Percentiles rank a stretch among this genome's conserved stretches.
phyloP scores from a whole-genome alignment of 352 stramenopile genomes.

The Discostella stelligera region DNA sequence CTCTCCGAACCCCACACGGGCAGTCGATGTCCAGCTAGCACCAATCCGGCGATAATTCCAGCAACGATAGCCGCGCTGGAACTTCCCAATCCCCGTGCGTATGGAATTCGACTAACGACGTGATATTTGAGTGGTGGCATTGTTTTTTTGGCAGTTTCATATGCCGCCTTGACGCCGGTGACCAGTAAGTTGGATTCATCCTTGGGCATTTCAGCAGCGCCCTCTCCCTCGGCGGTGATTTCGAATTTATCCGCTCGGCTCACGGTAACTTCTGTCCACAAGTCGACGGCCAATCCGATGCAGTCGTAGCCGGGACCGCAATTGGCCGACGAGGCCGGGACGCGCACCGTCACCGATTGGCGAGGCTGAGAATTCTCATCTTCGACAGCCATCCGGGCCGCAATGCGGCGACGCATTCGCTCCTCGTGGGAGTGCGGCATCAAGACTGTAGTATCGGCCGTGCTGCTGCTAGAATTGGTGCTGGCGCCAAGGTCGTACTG shows the following conservation, averaged over 20 bases:
- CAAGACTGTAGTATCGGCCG: slow-evolving; percentile 43
- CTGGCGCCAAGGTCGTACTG: slow-evolving; percentile 17
- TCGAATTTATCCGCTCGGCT: slow-evolving; percentile 88
- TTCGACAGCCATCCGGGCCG: slow-evolving; percentile 72
- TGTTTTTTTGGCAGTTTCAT: slow-evolving; percentile 91
- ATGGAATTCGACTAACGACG: slow-evolving; percentile 97
- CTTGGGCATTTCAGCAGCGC: slow-evolving; percentile 88
- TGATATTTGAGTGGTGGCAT: slow-evolving; percentile 94
- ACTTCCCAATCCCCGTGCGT: slow-evolving; percentile 93
- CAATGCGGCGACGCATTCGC: slow-evolving; percentile 76
- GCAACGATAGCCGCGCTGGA: slow-evolving; percentile 98
- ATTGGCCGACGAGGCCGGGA: slow-evolving; percentile 97
- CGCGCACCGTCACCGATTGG: slow-evolving; percentile 92
- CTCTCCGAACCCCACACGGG: slow-evolving; percentile 88
- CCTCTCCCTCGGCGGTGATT: slow-evolving; percentile 96
- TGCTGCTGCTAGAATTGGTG: slow-evolving; percentile 10
- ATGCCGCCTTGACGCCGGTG: slow-evolving; percentile 93
- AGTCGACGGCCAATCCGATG: slow-evolving; percentile 97
- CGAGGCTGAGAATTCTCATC: slow-evolving; percentile 79
- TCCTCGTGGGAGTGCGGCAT: slow-evolving; percentile 82
- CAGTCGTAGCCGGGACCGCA: slow-evolving; percentile 97
- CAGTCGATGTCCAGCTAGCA: slow-evolving; percentile 91
- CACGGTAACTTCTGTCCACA: slow-evolving; percentile 98
- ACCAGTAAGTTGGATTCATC: slow-evolving; percentile 91
- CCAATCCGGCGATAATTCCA: slow-evolving; percentile 97